These are phyloP conservation scores for Marasmius oreades DNA, from an alignment of 1,284 basidiomycete genomes.

Conservation along the genomic window DNA sequence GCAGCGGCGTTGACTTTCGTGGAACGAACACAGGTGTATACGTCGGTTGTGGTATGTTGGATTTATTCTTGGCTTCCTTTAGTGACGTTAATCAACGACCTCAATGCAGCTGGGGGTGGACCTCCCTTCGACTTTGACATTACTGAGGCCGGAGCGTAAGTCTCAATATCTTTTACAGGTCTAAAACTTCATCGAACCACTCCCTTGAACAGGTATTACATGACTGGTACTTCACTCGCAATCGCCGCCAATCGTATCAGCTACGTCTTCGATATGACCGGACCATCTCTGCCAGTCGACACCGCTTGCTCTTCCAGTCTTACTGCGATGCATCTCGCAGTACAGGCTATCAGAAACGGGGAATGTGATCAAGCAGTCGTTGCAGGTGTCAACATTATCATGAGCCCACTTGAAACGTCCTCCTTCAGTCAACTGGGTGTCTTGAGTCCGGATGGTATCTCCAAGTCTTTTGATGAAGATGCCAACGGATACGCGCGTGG, in stretches of 20 bases:
- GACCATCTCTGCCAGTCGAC: slow-evolving; percentile 45
- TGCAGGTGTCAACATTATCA: slow-evolving; percentile 24
- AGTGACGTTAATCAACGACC: not conserved
- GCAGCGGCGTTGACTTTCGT: slow-evolving; percentile 1
- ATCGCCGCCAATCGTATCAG: slow-evolving; percentile 5
- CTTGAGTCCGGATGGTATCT: slow-evolving; percentile 3
- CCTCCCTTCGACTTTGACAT: slow-evolving; percentile 2
- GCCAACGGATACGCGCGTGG: slow-evolving; percentile 1
- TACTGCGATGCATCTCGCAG: slow-evolving; percentile 44
- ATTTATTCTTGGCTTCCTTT: not conserved
- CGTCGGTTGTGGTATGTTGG: not conserved
- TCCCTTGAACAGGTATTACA: not conserved
- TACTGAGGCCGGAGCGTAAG: not conserved
- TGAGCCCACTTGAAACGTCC: not conserved
- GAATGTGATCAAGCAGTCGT: slow-evolving; percentile 49
- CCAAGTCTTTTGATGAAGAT: slow-evolving; percentile 5
- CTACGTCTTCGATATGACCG: slow-evolving; percentile 12
- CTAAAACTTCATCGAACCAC: not conserved
- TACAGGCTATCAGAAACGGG: slow-evolving; percentile 37
- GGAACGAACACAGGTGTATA: slow-evolving; percentile 6
- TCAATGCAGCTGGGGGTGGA: not conserved
- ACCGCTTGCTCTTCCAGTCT: slow-evolving; percentile 49
- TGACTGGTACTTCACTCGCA: slow-evolving; percentile 2
- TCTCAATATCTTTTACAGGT: not conserved
- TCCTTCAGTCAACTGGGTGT: slow-evolving; percentile 4